Percentiles rank a stretch among this genome's conserved stretches.
These are phyloP conservation scores for Diplodia corticola DNA, from an alignment of 2,329 filamentous ascomycete genomes.

Conservation along the genomic window DNA sequence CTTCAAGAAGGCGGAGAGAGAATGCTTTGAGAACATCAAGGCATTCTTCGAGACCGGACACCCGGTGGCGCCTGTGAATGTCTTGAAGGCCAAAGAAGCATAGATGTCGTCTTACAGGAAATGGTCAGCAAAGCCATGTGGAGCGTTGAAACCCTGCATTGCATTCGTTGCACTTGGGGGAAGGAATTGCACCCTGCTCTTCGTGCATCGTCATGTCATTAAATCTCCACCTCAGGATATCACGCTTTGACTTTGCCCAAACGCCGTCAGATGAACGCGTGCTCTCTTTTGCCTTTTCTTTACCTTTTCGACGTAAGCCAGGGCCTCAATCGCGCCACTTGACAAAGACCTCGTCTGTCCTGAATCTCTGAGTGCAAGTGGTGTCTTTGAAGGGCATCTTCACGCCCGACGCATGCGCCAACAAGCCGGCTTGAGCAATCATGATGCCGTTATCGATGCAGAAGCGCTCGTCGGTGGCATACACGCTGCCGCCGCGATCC, in stretches of 20 bases:
- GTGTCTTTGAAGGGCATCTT: slow-evolving; percentile 75
- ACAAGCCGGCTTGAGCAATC: slow-evolving; percentile 93
- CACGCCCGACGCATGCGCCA: slow-evolving; percentile 82
- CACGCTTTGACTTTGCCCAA: not conserved
- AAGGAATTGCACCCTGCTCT: too few relatives aligned
- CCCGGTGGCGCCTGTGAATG: slow-evolving; percentile 43
- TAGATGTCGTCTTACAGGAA: not conserved
- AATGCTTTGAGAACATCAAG: slow-evolving; percentile 50
- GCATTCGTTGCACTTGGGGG: too few relatives aligned
- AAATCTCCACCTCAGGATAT: not conserved
- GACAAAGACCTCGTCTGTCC: slow-evolving; percentile 53
- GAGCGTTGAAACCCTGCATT: too few relatives aligned
- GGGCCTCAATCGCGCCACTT: slow-evolving; percentile 48
- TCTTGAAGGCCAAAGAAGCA: not conserved
- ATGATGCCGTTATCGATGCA: slow-evolving; percentile 99
- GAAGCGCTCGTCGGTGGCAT: slow-evolving; percentile 93
- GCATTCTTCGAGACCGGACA: slow-evolving; percentile 41
- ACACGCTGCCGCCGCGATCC: slow-evolving; percentile 85
- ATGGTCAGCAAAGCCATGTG: too few relatives aligned
- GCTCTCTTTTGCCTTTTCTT: not conserved
- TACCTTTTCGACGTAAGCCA: not conserved
- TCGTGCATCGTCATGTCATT: not conserved
- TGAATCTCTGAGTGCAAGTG: slow-evolving; percentile 61
- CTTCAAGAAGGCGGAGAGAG: slow-evolving; percentile 44
- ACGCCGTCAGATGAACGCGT: not conserved